Evolutionary conservation across 768 basidiomycete species (phyloP).

Genomic region (Neoboletus magnificus): DNA sequence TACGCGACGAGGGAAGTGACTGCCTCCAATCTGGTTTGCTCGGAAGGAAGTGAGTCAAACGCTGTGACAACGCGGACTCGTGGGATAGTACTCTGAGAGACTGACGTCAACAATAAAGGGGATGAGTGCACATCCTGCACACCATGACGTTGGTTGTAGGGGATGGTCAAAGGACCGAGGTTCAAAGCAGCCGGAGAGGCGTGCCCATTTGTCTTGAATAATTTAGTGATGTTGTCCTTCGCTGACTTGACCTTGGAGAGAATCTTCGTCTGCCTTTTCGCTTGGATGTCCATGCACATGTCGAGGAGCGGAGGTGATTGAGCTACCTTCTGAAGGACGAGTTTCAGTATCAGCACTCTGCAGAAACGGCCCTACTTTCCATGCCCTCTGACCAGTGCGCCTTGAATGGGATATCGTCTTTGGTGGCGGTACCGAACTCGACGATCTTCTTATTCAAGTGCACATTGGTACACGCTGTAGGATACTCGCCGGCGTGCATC

Average conservation of each 20-base stretch:
- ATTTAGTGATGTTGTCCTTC: conserved; percentile 2
- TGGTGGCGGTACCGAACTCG: background rate
- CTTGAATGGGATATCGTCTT: background rate
- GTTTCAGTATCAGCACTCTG: background rate
- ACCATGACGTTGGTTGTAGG: too few relatives aligned
- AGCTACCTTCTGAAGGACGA: background rate
- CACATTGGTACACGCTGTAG: background rate
- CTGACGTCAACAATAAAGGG: background rate
- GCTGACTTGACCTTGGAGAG: conserved; percentile 5
- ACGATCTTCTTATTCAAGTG: background rate
- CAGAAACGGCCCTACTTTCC: background rate
- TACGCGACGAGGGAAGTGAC: background rate
- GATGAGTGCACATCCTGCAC: background rate
- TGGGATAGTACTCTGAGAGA: background rate
- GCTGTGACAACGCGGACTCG: background rate
- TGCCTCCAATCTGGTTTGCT: background rate
- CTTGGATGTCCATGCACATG: background rate
- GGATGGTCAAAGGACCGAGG: background rate
- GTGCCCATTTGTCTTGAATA: conserved; percentile 1
- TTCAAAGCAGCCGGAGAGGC: background rate
- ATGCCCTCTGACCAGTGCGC: background rate
- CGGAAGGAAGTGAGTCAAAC: background rate
- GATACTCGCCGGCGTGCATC: background rate
- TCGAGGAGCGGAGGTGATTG: conserved; percentile 1
- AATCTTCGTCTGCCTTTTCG: background rate